A percentile compares a stretch with the other conserved stretches of the same genome.
Conservation (phyloP, 2,329 filamentous ascomycete genomes). For the Aspergillus sp. region DNA sequence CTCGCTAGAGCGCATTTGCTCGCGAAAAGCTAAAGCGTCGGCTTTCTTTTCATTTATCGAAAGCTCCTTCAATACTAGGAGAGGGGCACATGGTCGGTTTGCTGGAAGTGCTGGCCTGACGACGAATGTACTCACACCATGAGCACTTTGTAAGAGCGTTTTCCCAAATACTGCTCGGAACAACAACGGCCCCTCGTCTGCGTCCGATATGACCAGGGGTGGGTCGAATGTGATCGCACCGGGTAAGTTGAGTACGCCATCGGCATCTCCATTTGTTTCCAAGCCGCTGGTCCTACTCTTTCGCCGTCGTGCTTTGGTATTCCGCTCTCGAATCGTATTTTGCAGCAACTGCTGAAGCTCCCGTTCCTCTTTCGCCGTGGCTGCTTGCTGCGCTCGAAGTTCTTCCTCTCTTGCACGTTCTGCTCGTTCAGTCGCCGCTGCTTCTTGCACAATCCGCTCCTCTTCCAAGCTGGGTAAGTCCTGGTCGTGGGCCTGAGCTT, state of each 20-base stretch:
- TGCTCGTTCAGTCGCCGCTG: conserved; percentile 63
- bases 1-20: conserved; percentile 77
- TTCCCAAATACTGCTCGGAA: conserved; percentile 76
- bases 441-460: conserved; percentile 82
- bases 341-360: conserved; percentile 44
- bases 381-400: conserved; percentile 46
- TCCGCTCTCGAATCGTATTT: conserved; percentile 46
- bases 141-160: conserved; percentile 67
- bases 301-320: conserved; percentile 41
- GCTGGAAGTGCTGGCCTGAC: conserved; percentile 70
- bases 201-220: conserved; percentile 61
- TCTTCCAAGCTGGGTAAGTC: conserved; percentile 86
- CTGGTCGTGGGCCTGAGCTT: conserved; percentile 73
- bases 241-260: conserved; percentile 39
- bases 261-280: conserved; percentile 34
- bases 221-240: conserved; percentile 49
- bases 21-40: conserved; percentile 69
- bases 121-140: conserved; percentile 66
- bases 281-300: conserved; percentile 43
- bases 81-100: conserved; percentile 59
- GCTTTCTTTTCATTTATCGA: conserved; percentile 62
- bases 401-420: conserved; percentile 57
- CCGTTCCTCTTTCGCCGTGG: conserved; percentile 46
- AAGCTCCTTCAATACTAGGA: conserved; percentile 76
- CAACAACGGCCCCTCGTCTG: conserved; percentile 64